Evolutionary conservation across 352 stramenopile genomes (phyloP).

Genomic region (Pythium inflatum): DNA sequence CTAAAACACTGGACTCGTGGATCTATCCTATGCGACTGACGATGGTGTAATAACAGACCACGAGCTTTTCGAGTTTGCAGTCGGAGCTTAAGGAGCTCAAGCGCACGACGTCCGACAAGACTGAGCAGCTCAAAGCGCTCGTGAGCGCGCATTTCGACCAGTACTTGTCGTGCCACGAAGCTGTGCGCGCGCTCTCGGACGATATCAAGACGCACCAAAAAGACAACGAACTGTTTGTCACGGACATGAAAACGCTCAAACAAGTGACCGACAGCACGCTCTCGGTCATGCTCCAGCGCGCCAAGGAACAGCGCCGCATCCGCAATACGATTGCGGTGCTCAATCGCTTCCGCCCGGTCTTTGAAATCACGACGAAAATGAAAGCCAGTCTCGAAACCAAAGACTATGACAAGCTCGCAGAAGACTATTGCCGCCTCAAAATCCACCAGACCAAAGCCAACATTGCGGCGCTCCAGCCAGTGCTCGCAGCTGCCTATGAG

Average conservation of each 20-base stretch:
- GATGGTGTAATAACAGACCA: too few species aligned
- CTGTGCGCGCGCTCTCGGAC: constrained; percentile 60
- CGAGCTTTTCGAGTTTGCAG: constrained; percentile 64
- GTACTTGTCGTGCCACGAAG: constrained; percentile 83
- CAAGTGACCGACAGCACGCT: constrained; percentile 67
- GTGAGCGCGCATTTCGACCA: constrained; percentile 84
- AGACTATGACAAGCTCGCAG: constrained; percentile 75
- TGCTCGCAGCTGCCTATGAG: constrained; percentile 59
- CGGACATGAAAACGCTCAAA: constrained; percentile 62
- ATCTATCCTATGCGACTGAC: too few species aligned
- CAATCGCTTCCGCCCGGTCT: constrained; percentile 62
- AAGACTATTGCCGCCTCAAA: constrained; percentile 75
- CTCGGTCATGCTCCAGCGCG: constrained; percentile 75
- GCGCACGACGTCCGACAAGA: constrained; percentile 82
- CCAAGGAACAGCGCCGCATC: constrained; percentile 77
- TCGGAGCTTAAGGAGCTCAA: constrained; percentile 70
- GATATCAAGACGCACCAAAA: constrained; percentile 67
- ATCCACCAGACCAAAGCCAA: constrained; percentile 69
- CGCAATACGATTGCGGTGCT: constrained; percentile 76
- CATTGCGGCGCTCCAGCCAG: constrained; percentile 56
- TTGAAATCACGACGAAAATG: constrained; percentile 81
- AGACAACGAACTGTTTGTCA: constrained; percentile 56
- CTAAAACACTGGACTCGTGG: too few species aligned
- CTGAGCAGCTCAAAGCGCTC: constrained; percentile 80
- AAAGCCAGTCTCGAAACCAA: constrained; percentile 61